phyloP scores from a whole-genome alignment of 2,329 filamentous ascomycete genomes.

The Colletotrichum lindemuthianum region DNA sequence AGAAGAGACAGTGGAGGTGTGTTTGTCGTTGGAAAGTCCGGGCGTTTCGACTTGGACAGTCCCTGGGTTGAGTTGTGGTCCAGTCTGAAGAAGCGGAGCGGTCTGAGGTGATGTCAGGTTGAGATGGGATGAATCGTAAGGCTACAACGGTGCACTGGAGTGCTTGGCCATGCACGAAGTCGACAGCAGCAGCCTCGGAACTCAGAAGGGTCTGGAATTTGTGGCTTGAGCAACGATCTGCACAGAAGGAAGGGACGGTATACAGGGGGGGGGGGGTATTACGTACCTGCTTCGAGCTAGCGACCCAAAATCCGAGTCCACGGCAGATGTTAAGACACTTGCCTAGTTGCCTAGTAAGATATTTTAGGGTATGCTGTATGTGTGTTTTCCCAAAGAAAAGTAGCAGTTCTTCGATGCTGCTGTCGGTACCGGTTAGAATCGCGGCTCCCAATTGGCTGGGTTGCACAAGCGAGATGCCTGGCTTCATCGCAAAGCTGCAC shows the following conservation, averaged over 20 bases:
- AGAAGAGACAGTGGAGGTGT: neutral
- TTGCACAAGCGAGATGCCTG: conserved; percentile 4
- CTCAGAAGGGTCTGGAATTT: conserved; percentile 19
- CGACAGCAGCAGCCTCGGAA: conserved; percentile 21
- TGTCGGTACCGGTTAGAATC: neutral
- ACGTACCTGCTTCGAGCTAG: conserved; percentile 18
- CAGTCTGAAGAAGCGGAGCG: neutral
- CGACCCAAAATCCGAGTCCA: conserved; percentile 14
- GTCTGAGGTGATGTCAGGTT: conserved; percentile 7
- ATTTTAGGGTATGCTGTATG: no score
- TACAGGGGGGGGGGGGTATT: conserved; percentile 21
- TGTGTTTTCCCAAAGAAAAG: no score
- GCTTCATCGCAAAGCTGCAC: conserved; percentile 5
- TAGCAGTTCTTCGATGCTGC: no score
- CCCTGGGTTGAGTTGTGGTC: neutral
- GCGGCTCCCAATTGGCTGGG: conserved; percentile 2
- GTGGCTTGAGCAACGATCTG: conserved; percentile 35
- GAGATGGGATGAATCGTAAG: conserved; percentile 15
- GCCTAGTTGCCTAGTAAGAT: neutral
- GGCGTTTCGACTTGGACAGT: neutral
- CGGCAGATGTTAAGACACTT: conserved; percentile 18
- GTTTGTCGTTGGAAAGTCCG: neutral
- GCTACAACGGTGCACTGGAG: neutral
- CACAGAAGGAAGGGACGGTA: conserved; percentile 17
- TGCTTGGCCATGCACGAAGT: conserved; percentile 15